These are phyloP conservation scores for Pseudognaphalium luteoalbum DNA, from an alignment of 129 eudicot species.

Conservation along the genomic window DNA sequence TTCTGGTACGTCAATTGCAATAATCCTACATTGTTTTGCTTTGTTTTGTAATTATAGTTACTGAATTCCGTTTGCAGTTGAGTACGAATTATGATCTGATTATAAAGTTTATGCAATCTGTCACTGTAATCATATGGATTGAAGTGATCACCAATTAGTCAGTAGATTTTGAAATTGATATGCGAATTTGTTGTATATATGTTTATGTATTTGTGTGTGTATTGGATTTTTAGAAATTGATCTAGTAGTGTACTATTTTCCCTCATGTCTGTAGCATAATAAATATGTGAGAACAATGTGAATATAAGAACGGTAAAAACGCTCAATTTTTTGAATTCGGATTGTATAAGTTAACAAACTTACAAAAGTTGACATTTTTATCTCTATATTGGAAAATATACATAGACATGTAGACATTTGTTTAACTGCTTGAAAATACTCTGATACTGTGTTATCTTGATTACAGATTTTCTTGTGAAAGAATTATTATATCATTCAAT, in stretches of 20 bases:
- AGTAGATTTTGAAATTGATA: background rate
- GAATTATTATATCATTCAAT: background rate
- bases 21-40: background rate
- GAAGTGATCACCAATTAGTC: slow-evolving; percentile 1
- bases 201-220: background rate
- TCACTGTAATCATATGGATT: background rate
- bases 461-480: slow-evolving; percentile 16
- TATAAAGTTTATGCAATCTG: background rate
- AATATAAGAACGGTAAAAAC: no score
- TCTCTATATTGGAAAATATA: no score
- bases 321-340: no score
- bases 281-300: no score
- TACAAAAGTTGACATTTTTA: no score
- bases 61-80: slow-evolving; percentile 1
- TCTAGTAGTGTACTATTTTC: no score
- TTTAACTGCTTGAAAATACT: background rate
- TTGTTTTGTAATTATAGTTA: background rate
- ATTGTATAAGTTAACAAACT: no score
- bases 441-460: slow-evolving; percentile 12
- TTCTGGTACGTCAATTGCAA: slow-evolving; percentile 31
- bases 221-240: background rate
- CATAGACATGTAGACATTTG: background rate
- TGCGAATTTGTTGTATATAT: no score
- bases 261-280: background rate
- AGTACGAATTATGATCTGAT: background rate